Percentiles rank a stretch among this genome's conserved stretches.
phyloP scores from a whole-genome alignment of 345 rosid species.

The Gossypium raimondii region DNA sequence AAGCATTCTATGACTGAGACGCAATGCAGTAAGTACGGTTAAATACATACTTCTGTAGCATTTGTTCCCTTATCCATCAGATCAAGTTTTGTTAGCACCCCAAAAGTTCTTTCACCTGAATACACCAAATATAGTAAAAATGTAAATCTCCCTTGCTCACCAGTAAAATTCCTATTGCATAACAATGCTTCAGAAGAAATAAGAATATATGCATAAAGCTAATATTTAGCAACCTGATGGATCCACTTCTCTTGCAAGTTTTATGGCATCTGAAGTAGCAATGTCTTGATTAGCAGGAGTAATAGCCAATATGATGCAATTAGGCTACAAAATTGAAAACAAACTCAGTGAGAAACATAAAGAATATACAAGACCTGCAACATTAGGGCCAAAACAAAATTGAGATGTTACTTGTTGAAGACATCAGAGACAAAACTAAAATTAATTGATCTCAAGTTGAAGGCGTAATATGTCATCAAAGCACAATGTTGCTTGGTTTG shows the following conservation, averaged over 20 bases:
- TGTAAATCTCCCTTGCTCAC: conserved; percentile 8
- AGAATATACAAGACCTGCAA: no score
- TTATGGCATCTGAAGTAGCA: conserved; percentile 99
- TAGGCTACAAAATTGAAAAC: conserved; percentile 64
- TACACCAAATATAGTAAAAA: conserved; percentile 16
- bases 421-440: not conserved
- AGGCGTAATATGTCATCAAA: not conserved
- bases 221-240: conserved; percentile 61
- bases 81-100: conserved; percentile 96
- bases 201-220: conserved; percentile 13
- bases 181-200: conserved; percentile 1
- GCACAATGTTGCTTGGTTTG: not conserved
- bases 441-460: not conserved
- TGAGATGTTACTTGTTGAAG: not conserved
- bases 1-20: conserved; percentile 5
- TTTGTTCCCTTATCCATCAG: conserved; percentile 99
- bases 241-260: conserved; percentile 99
- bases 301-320: conserved; percentile 93
- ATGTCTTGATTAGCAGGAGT: conserved; percentile 99
- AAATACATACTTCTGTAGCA: conserved; percentile 66
- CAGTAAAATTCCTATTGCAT: not conserved
- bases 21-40: conserved; percentile 10
- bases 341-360: conserved; percentile 14
- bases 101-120: conserved; percentile 95
- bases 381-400: not conserved